Conservation (phyloP, 1,139 yeast species). For the Suhomyces kunorum region DNA sequence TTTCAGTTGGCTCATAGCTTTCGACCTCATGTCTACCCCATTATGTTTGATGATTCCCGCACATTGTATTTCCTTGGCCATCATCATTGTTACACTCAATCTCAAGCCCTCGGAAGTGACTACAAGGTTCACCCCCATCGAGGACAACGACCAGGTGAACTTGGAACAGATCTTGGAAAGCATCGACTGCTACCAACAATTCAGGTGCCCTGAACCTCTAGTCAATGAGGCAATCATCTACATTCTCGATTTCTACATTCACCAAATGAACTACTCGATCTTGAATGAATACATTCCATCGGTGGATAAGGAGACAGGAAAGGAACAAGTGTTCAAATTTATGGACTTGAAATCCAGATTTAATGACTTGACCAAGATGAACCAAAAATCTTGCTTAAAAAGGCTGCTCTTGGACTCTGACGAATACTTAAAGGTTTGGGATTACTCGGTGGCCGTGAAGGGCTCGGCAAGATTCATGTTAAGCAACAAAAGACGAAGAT, state of each 20-base stretch:
- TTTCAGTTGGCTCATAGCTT: slow-evolving; percentile 73
- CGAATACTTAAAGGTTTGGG: slow-evolving; percentile 51
- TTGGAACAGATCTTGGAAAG: slow-evolving; percentile 31
- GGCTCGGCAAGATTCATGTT: slow-evolving; percentile 60
- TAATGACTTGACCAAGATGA: slow-evolving; percentile 42
- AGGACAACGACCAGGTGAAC: slow-evolving; percentile 29
- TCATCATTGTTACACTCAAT: slow-evolving; percentile 46
- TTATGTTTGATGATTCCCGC: slow-evolving; percentile 73
- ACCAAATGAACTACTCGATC: slow-evolving; percentile 41
- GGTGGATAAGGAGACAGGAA: slow-evolving; percentile 37
- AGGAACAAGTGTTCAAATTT: slow-evolving; percentile 49
- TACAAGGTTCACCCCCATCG: slow-evolving; percentile 31
- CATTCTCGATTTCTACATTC: slow-evolving; percentile 61
- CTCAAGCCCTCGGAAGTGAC: slow-evolving; percentile 42
- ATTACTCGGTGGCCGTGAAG: slow-evolving; percentile 43
- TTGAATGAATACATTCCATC: slow-evolving; percentile 28
- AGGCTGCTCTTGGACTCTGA: slow-evolving; percentile 45
- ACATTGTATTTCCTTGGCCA: slow-evolving; percentile 76
- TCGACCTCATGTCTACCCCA: slow-evolving; percentile 75
- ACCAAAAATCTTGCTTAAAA: slow-evolving; percentile 41
- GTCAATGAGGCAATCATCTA: slow-evolving; percentile 65
- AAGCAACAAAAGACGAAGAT: slow-evolving; percentile 50
- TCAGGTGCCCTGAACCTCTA: slow-evolving; percentile 49
- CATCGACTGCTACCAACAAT: slow-evolving; percentile 42
- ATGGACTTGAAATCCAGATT: slow-evolving; percentile 49